Conservation (phyloP, 306 rosid genomes). For the Malus sylvestris region DNA sequence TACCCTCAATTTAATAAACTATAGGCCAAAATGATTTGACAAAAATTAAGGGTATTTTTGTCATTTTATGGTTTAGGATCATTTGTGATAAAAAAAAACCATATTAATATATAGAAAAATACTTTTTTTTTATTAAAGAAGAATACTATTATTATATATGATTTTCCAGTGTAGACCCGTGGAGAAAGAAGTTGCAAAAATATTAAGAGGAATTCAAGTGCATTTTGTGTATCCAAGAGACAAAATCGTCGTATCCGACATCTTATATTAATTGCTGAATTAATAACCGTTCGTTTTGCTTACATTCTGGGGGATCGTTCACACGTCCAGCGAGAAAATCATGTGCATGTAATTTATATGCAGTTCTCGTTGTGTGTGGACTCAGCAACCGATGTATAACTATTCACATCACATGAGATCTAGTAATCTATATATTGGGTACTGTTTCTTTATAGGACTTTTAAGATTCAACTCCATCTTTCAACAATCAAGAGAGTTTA, state of each 20-base stretch:
- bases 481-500: too few relatives aligned
- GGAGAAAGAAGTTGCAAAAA: not conserved
- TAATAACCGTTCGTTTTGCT: not conserved
- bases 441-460: too few relatives aligned
- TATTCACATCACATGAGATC: not conserved
- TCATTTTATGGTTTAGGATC: too few relatives aligned
- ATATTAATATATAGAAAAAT: too few relatives aligned
- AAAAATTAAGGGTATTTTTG: too few relatives aligned
- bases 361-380: not conserved
- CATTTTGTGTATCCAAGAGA: slow-evolving; percentile 15
- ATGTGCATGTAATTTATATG: not conserved
- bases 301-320: not conserved
- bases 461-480: too few relatives aligned
- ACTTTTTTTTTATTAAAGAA: too few relatives aligned
- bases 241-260: slow-evolving; percentile 5
- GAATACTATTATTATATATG: not conserved
- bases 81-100: too few relatives aligned
- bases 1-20: too few relatives aligned
- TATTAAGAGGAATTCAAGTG: not conserved
- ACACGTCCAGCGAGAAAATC: not conserved
- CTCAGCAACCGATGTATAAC: not conserved
- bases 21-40: too few relatives aligned
- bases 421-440: too few relatives aligned
- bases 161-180: too few relatives aligned
- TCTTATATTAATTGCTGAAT: slow-evolving; percentile 2